These are phyloP conservation scores for Cordyceps farinosa DNA, from an alignment of 2,329 filamentous ascomycete species.

Conservation along the genomic window DNA sequence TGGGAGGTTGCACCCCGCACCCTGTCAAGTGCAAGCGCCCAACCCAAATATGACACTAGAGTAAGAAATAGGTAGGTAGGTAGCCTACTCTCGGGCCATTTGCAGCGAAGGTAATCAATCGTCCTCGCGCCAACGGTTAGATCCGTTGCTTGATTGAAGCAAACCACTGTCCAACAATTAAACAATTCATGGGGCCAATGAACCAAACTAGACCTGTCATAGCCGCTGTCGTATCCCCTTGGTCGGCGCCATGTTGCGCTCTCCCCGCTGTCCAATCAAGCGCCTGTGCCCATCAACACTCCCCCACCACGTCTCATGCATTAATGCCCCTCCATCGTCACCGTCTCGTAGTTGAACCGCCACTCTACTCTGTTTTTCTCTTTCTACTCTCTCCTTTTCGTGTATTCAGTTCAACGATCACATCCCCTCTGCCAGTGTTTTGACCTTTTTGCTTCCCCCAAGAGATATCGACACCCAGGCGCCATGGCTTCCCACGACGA, in stretches of 20 bases:
- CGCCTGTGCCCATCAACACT: background rate
- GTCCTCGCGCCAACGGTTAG: background rate
- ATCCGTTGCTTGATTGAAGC: background rate
- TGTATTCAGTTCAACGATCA: background rate
- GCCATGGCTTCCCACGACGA: conserved; percentile 70
- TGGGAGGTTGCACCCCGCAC: background rate
- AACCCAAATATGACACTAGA: background rate
- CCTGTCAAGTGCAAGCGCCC: background rate
- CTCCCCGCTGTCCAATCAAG: conserved; percentile 14
- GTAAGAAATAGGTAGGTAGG: background rate
- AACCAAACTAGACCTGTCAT: background rate
- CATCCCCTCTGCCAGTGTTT: background rate
- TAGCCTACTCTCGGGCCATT: background rate
- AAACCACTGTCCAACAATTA: background rate
- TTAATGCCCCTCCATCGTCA: conserved; percentile 33
- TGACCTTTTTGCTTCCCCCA: background rate
- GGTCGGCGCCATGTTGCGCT: background rate
- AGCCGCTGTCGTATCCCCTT: background rate
- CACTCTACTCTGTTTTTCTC: conserved; percentile 18
- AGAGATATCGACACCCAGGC: conserved; percentile 25
- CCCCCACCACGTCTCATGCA: conserved; percentile 17
- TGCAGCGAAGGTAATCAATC: background rate
- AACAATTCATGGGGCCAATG: background rate
- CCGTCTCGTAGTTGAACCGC: conserved; percentile 26
- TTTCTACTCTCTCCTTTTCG: background rate